A percentile compares a stretch with the other conserved stretches of the same genome.
These are phyloP conservation scores for Candida sakaeoensis DNA, from an alignment of 805 yeast species.

Conservation along the genomic window DNA sequence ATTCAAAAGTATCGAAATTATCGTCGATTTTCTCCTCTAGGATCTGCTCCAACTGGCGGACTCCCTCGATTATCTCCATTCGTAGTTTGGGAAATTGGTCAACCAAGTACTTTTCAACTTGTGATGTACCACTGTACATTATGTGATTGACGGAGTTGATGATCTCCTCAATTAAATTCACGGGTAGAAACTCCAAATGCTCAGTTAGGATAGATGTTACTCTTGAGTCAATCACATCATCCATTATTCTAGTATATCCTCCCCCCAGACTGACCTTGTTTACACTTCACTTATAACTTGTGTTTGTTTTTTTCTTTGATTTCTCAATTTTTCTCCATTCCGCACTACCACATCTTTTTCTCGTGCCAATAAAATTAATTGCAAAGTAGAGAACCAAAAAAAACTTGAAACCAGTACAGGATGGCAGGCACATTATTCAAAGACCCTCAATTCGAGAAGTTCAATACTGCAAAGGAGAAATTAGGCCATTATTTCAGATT, in stretches of 20 bases:
- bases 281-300: conserved; percentile 2
- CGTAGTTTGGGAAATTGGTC: conserved; percentile 8
- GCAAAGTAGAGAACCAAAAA: neutral
- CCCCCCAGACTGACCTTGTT: too few relatives aligned
- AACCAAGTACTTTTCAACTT: conserved; percentile 64
- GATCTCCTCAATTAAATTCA: conserved; percentile 78
- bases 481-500: conserved; percentile 41
- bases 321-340: neutral
- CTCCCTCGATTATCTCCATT: neutral
- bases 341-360: conserved; percentile 2
- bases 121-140: conserved; percentile 76
- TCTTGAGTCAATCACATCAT: conserved; percentile 21
- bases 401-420: neutral
- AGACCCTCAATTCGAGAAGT: conserved; percentile 39
- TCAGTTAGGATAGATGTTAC: conserved; percentile 60
- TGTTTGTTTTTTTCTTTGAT: neutral
- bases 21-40: conserved; percentile 72
- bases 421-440: conserved; percentile 45
- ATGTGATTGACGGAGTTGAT: conserved; percentile 84
- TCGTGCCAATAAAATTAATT: conserved; percentile 4
- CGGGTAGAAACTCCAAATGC: conserved; percentile 82
- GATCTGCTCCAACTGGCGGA: conserved; percentile 61
- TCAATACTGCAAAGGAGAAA: conserved; percentile 40
- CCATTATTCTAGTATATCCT: too few relatives aligned
- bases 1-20: conserved; percentile 82